phyloP scores from a whole-genome alignment of 106 monocot genomes.

The Phalaenopsis equestris region DNA sequence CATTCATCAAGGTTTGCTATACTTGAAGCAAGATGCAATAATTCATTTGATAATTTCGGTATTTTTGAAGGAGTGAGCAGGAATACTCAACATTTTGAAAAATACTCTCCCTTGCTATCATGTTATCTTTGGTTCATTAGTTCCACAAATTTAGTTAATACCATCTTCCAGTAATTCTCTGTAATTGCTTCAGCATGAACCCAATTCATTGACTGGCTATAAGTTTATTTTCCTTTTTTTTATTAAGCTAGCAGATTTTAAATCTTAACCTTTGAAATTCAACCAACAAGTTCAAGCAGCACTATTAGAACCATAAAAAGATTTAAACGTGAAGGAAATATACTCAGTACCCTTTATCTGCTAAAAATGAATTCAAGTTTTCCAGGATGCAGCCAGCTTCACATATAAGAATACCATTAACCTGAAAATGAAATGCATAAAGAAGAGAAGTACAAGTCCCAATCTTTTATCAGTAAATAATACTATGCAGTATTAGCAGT shows the following conservation, averaged over 20 bases:
- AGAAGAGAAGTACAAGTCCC: not conserved
- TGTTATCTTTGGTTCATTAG: too few relatives aligned
- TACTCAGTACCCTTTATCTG: constrained; percentile 72
- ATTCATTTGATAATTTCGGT: too few relatives aligned
- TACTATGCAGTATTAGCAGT: not conserved
- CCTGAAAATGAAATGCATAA: constrained; percentile 32
- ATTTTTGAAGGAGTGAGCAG: too few relatives aligned
- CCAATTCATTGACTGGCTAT: too few relatives aligned
- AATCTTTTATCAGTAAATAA: not conserved
- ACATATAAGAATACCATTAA: constrained; percentile 86
- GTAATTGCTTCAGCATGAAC: too few relatives aligned
- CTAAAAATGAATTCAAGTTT: constrained; percentile 64
- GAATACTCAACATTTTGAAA: too few relatives aligned
- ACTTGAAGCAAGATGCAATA: too few relatives aligned
- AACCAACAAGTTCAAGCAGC: not conserved
- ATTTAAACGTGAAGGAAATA: not conserved
- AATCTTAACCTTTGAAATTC: not conserved
- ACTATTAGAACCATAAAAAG: not conserved
- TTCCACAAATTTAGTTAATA: too few relatives aligned
- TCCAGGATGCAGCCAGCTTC: constrained; percentile 98
- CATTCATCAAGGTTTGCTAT: too few relatives aligned
- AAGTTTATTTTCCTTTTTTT: too few relatives aligned
- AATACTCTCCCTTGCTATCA: too few relatives aligned
- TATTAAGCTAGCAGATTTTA: not conserved
- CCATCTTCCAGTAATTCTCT: too few relatives aligned